A percentile compares a stretch with the other conserved stretches of the same genome.
phyloP scores from a whole-genome alignment of 2,329 filamentous ascomycete genomes.

The Paecilomyces niveus region DNA sequence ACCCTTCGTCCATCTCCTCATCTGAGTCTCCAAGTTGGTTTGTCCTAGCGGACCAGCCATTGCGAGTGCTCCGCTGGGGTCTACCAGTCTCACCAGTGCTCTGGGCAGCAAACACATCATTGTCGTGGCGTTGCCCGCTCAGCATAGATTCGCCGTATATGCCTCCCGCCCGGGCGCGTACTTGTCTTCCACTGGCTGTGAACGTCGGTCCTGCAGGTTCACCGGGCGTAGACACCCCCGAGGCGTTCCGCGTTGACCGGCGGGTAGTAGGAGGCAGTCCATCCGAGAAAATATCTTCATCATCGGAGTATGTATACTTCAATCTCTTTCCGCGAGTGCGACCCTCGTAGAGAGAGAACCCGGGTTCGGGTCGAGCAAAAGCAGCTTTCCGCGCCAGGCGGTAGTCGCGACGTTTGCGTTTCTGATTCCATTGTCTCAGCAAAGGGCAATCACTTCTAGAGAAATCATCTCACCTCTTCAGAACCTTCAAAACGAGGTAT shows the following conservation, averaged over 20 bases:
- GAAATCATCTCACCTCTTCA: slow-evolving; percentile 61
- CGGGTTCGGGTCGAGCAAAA: slow-evolving; percentile 79
- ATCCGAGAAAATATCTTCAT: slow-evolving; percentile 62
- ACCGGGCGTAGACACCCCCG: slow-evolving; percentile 63
- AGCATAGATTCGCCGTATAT: slow-evolving; percentile 50
- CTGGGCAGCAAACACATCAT: slow-evolving; percentile 37
- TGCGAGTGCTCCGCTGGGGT: slow-evolving; percentile 31
- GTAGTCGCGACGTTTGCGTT: slow-evolving; percentile 89
- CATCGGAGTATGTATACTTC: slow-evolving; percentile 93
- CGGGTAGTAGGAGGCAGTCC: slow-evolving; percentile 57
- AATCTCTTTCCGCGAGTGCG: slow-evolving; percentile 92
- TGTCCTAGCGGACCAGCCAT: slow-evolving; percentile 1
- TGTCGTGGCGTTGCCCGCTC: slow-evolving; percentile 45
- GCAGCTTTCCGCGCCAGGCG: slow-evolving; percentile 76
- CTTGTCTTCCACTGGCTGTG: slow-evolving; percentile 82
- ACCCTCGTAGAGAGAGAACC: slow-evolving; percentile 91
- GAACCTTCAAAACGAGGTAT: slow-evolving; percentile 88
- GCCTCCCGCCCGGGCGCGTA: slow-evolving; percentile 51
- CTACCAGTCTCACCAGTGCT: slow-evolving; percentile 34
- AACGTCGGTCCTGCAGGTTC: slow-evolving; percentile 58
- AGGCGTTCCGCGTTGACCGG: slow-evolving; percentile 56
- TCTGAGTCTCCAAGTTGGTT: slow-evolving; percentile 36
- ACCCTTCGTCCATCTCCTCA: slow-evolving; percentile 60
- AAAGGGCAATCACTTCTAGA: slow-evolving; percentile 1
- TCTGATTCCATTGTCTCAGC: slow-evolving; percentile 46